Evolutionary conservation across 2,329 filamentous ascomycete genomes (phyloP).

Genomic region (Paramyrothecium roridum): DNA sequence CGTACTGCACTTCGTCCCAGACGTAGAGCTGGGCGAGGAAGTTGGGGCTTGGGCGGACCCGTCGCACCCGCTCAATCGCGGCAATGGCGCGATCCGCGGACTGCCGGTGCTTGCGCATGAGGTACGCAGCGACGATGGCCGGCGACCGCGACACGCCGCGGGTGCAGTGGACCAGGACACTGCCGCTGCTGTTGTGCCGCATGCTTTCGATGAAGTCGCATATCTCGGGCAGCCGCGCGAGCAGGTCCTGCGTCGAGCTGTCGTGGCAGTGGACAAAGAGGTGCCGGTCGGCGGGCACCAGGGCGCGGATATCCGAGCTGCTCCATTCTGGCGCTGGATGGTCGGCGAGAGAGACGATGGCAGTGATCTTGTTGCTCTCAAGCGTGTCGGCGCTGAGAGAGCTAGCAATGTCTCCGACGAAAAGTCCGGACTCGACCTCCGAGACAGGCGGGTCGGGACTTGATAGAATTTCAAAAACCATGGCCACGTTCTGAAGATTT

Average conservation of each 20-base stretch:
- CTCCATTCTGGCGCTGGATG: slow-evolving; percentile 12
- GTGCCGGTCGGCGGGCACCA: slow-evolving; percentile 15
- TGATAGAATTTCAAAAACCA: background rate
- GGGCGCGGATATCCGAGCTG: slow-evolving; percentile 12
- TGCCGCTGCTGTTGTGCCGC: slow-evolving; percentile 5
- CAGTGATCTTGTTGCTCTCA: slow-evolving; percentile 15
- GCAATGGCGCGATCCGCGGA: slow-evolving; percentile 11
- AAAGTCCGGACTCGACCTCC: slow-evolving; percentile 15
- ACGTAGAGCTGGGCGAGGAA: slow-evolving; percentile 27
- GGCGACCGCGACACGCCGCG: slow-evolving; percentile 27
- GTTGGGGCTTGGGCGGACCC: slow-evolving; percentile 20
- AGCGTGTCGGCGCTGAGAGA: slow-evolving; percentile 15
- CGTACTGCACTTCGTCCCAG: slow-evolving; percentile 24
- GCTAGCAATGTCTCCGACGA: slow-evolving; percentile 18
- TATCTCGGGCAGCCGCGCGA: slow-evolving; percentile 14
- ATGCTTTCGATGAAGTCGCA: slow-evolving; percentile 20
- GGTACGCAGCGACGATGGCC: slow-evolving; percentile 24
- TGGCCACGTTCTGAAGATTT: background rate
- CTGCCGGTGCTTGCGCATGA: slow-evolving; percentile 22
- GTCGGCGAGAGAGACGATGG: slow-evolving; percentile 18
- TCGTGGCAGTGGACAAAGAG: slow-evolving; percentile 19
- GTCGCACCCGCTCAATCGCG: slow-evolving; percentile 14
- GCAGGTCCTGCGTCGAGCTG: slow-evolving; percentile 18
- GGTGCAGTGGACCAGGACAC: slow-evolving; percentile 31
- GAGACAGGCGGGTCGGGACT: slow-evolving; percentile 9